A percentile compares a stretch with the other conserved stretches of the same genome.
phyloP scores from a whole-genome alignment of 495 filamentous ascomycete genomes.

The Aspergillus panamensis region DNA sequence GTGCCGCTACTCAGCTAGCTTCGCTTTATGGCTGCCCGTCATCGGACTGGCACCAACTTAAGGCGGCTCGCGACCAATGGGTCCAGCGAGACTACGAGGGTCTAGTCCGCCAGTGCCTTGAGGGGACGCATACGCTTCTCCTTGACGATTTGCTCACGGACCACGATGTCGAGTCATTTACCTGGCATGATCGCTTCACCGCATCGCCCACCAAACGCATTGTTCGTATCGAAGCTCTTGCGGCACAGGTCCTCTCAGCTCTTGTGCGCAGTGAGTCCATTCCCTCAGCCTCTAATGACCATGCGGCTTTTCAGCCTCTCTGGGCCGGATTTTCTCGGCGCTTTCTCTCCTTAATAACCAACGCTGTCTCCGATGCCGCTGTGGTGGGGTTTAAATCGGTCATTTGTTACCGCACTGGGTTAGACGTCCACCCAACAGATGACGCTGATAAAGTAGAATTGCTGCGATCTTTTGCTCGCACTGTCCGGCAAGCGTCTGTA shows the following conservation, averaged over 20 bases:
- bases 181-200: constrained; percentile 70
- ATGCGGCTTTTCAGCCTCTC: constrained; percentile 21
- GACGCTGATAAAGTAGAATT: constrained; percentile 24
- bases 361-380: constrained; percentile 56
- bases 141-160: constrained; percentile 73
- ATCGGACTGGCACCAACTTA: constrained; percentile 58
- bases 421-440: constrained; percentile 45
- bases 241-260: constrained; percentile 57
- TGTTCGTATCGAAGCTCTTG: constrained; percentile 78
- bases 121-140: constrained; percentile 71
- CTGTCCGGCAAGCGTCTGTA: constrained; percentile 22
- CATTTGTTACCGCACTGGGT: constrained; percentile 77
- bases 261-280: constrained; percentile 23
- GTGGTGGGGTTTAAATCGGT: constrained; percentile 85
- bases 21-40: constrained; percentile 56
- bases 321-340: constrained; percentile 40
- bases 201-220: constrained; percentile 65
- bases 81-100: constrained; percentile 53
- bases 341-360: constrained; percentile 49
- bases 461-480: constrained; percentile 33
- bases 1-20: constrained; percentile 67
- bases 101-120: constrained; percentile 61
- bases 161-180: constrained; percentile 55
- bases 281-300: constrained; percentile 1
- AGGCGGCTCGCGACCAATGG: constrained; percentile 53